phyloP scores from a whole-genome alignment of 108 stramenopile genomes.

The Nitzschia sp. region DNA sequence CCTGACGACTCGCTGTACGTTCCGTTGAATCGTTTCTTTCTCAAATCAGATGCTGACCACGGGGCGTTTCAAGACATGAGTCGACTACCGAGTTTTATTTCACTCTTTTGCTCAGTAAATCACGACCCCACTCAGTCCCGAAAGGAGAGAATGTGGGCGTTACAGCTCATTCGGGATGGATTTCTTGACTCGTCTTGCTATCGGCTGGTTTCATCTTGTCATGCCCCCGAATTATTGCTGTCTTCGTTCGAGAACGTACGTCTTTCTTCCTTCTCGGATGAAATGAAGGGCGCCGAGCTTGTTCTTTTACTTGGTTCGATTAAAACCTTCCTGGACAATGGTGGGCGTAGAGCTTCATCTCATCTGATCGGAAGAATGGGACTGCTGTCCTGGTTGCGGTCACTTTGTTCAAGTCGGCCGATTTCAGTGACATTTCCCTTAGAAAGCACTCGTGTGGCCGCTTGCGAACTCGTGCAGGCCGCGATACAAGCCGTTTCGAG shows the following conservation, averaged over 20 bases:
- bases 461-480: constrained; percentile 12
- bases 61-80: constrained; percentile 81
- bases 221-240: constrained; percentile 78
- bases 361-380: constrained; percentile 39
- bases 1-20: constrained; percentile 77
- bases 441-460: constrained; percentile 3
- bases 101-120: constrained; percentile 74
- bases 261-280: constrained; percentile 10
- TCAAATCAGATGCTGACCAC: constrained; percentile 59
- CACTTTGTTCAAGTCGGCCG: constrained; percentile 17
- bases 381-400: constrained; percentile 42
- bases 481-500: neutral
- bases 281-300: constrained; percentile 36
- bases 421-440: constrained; percentile 10
- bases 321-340: constrained; percentile 24
- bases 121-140: constrained; percentile 51
- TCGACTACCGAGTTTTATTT: constrained; percentile 76
- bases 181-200: constrained; percentile 65
- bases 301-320: constrained; percentile 32
- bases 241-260: constrained; percentile 52
- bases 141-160: constrained; percentile 72
- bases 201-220: constrained; percentile 58
- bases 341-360: constrained; percentile 22
- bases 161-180: constrained; percentile 64
- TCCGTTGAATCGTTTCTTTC: constrained; percentile 75